A percentile compares a stretch with the other conserved stretches of the same genome.
Evolutionary conservation across 495 filamentous ascomycete species (phyloP).

Genomic region (Rusavskia elegans): DNA sequence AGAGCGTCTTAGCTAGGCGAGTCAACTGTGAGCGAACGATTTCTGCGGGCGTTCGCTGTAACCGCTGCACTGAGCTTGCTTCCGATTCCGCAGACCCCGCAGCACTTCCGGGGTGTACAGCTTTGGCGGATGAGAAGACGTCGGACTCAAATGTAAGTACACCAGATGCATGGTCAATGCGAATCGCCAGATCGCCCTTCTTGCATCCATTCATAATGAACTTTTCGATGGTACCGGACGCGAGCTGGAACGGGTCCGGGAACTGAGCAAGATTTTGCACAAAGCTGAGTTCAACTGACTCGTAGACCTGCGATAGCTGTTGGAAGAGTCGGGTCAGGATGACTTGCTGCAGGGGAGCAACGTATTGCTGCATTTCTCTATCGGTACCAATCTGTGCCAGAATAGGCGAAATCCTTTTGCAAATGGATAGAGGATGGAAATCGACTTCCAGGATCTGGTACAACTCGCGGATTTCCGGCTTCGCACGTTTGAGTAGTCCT

Average conservation of each 20-base stretch:
- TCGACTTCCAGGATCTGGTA: conserved; percentile 98
- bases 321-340: conserved; percentile 97
- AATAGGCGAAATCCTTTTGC: conserved; percentile 97
- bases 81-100: conserved; percentile 85
- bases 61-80: conserved; percentile 70
- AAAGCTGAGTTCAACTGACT: conserved; percentile 88
- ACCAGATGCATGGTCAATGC: conserved; percentile 86
- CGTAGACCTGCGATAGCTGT: conserved; percentile 97
- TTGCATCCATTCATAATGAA: conserved; percentile 99
- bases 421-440: conserved; percentile 96
- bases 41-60: conserved; percentile 94
- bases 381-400: conserved; percentile 86
- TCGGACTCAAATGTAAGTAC: conserved; percentile 95
- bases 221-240: conserved; percentile 85
- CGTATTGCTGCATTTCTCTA: conserved; percentile 92
- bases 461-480: conserved; percentile 84
- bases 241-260: conserved; percentile 92
- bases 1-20: conserved; percentile 79
- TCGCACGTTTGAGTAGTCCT: conserved; percentile 76
- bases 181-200: conserved; percentile 94
- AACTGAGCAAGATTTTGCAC: conserved; percentile 90
- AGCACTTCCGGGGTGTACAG: conserved; percentile 67
- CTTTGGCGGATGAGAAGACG: conserved; percentile 93
- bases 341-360: conserved; percentile 88
- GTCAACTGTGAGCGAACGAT: conserved; percentile 91